A percentile compares a stretch with the other conserved stretches of the same genome.
Evolutionary conservation across 176 grass and related monocot species (phyloP).

Genomic region (sorghum (Sorghum bicolor)): DNA sequence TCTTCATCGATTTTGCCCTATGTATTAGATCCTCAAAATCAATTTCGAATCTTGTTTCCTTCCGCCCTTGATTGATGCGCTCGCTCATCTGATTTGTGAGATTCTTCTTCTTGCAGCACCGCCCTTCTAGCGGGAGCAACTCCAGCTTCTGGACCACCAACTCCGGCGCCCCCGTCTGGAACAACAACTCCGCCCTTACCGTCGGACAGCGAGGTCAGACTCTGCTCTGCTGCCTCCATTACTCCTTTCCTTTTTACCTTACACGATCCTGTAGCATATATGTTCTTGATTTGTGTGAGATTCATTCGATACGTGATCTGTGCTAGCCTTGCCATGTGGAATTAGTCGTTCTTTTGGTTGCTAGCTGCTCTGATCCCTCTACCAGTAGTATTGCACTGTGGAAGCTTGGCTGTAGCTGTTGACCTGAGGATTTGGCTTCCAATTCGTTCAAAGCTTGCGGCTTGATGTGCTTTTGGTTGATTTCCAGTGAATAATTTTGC

Average conservation of each 20-base stretch:
- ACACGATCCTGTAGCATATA: neutral
- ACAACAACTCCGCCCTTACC: conserved; percentile 77
- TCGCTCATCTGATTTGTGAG: neutral
- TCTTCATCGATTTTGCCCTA: neutral
- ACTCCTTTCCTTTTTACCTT: neutral
- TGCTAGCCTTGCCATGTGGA: neutral
- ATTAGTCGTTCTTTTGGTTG: no score
- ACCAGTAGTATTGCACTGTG: neutral
- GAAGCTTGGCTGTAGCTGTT: neutral
- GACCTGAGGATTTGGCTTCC: neutral
- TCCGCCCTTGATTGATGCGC: no score
- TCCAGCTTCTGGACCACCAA: conserved; percentile 75
- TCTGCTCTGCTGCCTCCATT: neutral
- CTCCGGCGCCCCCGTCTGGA: conserved; percentile 74
- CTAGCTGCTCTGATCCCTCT: no score
- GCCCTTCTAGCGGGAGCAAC: conserved; percentile 57
- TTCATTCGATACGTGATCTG: neutral
- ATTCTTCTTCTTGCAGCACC: conserved; percentile 25
- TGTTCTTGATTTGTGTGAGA: neutral
- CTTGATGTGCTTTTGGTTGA: neutral
- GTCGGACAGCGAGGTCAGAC: conserved; percentile 60
- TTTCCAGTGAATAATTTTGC: neutral
- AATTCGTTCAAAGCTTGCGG: neutral
- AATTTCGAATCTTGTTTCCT: neutral
- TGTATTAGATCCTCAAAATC: neutral